Evolutionary conservation across 1,139 yeast genomes (phyloP).

Genomic region (Zygoascus sp.): DNA sequence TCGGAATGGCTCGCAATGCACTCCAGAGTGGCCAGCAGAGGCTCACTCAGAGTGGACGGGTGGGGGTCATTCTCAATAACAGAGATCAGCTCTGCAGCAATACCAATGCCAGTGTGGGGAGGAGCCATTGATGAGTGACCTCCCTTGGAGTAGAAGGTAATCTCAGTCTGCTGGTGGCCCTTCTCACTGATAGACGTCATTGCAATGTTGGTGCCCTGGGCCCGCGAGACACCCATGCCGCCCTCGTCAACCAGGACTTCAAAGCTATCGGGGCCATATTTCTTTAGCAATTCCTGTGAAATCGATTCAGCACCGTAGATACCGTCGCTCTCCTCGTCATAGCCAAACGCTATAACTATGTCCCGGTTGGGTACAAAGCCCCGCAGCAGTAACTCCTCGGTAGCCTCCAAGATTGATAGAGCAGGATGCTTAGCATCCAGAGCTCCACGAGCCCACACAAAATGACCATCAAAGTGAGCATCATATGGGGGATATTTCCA

Average conservation of each 20-base stretch:
- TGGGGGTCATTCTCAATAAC: conserved; percentile 50
- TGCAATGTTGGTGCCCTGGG: conserved; percentile 48
- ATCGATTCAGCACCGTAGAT: conserved; percentile 50
- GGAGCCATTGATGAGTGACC: conserved; percentile 77
- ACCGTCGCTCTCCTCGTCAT: conserved; percentile 70
- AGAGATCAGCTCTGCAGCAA: conserved; percentile 50
- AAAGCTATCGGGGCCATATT: conserved; percentile 53
- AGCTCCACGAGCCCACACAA: conserved; percentile 62
- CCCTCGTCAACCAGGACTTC: conserved; percentile 67
- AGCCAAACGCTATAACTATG: conserved; percentile 58
- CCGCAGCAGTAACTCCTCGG: conserved; percentile 47
- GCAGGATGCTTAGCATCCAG: conserved; percentile 59
- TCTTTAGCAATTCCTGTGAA: conserved; percentile 41
- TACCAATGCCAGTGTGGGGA: conserved; percentile 70
- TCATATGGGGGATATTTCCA: conserved; percentile 72
- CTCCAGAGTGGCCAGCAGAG: conserved; percentile 43
- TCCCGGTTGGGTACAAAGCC: conserved; percentile 54
- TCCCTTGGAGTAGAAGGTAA: conserved; percentile 54
- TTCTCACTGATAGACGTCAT: conserved; percentile 63
- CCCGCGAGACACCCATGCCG: conserved; percentile 36
- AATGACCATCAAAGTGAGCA: conserved; percentile 59
- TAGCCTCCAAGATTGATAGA: conserved; percentile 54
- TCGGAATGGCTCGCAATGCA: conserved; percentile 45
- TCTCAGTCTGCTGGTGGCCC: conserved; percentile 52
- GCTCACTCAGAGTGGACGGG: conserved; percentile 47